These are phyloP conservation scores for Skeletonema grethae DNA, from an alignment of 108 stramenopile genomes.

Conservation along the genomic window DNA sequence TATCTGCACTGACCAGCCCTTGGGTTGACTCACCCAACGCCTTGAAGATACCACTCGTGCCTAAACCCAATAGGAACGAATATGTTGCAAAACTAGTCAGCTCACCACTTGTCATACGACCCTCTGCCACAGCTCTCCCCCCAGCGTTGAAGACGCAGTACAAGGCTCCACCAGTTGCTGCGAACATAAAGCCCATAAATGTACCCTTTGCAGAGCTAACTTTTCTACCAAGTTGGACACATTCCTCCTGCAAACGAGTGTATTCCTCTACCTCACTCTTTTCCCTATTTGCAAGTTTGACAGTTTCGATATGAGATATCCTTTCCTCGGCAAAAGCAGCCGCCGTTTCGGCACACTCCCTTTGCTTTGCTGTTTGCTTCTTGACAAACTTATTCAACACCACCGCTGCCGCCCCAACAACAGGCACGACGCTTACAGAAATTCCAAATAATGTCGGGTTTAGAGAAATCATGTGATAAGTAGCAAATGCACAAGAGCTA, in stretches of 20 bases:
- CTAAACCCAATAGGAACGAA: constrained; percentile 85
- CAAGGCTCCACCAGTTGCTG: constrained; percentile 67
- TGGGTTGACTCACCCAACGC: constrained; percentile 65
- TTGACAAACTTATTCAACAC: constrained; percentile 74
- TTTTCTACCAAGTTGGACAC: constrained; percentile 51
- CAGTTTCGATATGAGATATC: constrained; percentile 65
- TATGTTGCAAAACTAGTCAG: constrained; percentile 84
- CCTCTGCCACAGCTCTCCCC: constrained; percentile 65
- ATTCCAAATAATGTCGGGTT: constrained; percentile 77
- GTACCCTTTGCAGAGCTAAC: constrained; percentile 69
- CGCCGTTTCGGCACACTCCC: constrained; percentile 55
- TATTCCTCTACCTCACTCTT: constrained; percentile 71
- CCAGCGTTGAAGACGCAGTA: constrained; percentile 77
- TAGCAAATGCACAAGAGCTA: constrained; percentile 72
- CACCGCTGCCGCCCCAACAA: constrained; percentile 75
- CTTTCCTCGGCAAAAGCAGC: constrained; percentile 84
- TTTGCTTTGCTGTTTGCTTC: constrained; percentile 58
- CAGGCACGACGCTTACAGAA: constrained; percentile 68
- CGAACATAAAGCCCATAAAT: constrained; percentile 88
- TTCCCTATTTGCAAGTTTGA: constrained; percentile 76
- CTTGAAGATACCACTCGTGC: constrained; percentile 75
- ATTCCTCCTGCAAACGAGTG: constrained; percentile 56
- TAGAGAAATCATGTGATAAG: constrained; percentile 78
- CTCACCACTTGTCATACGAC: constrained; percentile 75
- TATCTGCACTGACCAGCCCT: constrained; percentile 67